Percentiles rank a stretch among this genome's conserved stretches.
Evolutionary conservation across 2,329 filamentous ascomycete genomes (phyloP).

Genomic region (Biscogniauxia sp.): DNA sequence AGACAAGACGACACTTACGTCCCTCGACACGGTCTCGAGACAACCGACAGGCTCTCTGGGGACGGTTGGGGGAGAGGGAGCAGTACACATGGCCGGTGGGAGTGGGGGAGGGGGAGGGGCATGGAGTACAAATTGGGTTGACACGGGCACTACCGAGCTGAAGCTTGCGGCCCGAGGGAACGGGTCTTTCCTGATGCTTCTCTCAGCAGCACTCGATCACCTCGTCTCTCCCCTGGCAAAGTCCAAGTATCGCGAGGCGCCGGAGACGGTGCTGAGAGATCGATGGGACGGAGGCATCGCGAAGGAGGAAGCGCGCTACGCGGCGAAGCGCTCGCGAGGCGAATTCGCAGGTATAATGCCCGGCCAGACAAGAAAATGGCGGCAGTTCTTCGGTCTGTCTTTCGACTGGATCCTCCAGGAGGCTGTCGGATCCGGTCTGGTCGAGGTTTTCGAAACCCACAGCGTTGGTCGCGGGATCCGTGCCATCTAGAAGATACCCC

Average conservation of each 20-base stretch:
- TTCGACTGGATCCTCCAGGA: slow-evolving; percentile 73
- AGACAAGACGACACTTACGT: slow-evolving; percentile 54
- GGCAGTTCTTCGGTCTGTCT: slow-evolving; percentile 63
- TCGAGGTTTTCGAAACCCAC: slow-evolving; percentile 73
- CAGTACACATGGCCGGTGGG: slow-evolving; percentile 63
- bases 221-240: slow-evolving; percentile 57
- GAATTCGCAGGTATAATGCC: slow-evolving; percentile 57
- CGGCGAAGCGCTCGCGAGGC: slow-evolving; percentile 49
- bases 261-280: slow-evolving; percentile 60
- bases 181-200: slow-evolving; percentile 65
- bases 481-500: slow-evolving; percentile 31
- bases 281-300: slow-evolving; percentile 68
- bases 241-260: slow-evolving; percentile 61
- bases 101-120: slow-evolving; percentile 38
- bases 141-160: slow-evolving; percentile 37
- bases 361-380: slow-evolving; percentile 67
- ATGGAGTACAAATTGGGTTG: slow-evolving; percentile 40
- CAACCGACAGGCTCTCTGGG: slow-evolving; percentile 67
- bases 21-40: slow-evolving; percentile 60
- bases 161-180: slow-evolving; percentile 65
- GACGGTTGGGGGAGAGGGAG: slow-evolving; percentile 67
- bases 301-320: slow-evolving; percentile 42
- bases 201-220: slow-evolving; percentile 60
- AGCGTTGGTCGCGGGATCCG: slow-evolving; percentile 69
- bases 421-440: slow-evolving; percentile 65